Conservation (phyloP, 805 yeast genomes). For the Kregervanrija delftensis region DNA sequence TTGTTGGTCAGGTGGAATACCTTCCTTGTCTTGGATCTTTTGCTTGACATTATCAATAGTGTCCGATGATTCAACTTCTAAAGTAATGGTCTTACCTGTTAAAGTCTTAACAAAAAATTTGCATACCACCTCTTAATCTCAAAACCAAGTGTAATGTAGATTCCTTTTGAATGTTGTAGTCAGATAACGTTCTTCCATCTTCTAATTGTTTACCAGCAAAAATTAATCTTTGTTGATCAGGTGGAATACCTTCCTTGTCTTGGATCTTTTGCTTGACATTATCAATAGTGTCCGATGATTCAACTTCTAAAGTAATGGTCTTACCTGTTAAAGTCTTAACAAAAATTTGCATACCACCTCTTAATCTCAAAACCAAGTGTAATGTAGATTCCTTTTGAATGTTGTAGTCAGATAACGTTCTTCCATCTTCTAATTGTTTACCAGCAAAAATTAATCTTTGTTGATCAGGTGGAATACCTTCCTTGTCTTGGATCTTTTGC, state of each 20-base stretch:
- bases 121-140: slow-evolving; percentile 85
- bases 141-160: slow-evolving; percentile 70
- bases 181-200: slow-evolving; percentile 89
- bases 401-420: slow-evolving; percentile 86
- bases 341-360: slow-evolving; percentile 74
- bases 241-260: slow-evolving; percentile 39
- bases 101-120: slow-evolving; percentile 49
- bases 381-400: slow-evolving; percentile 48
- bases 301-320: no score
- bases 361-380: slow-evolving; percentile 77
- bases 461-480: no score
- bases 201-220: slow-evolving; percentile 43
- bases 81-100: slow-evolving; percentile 66
- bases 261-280: no score
- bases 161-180: slow-evolving; percentile 51
- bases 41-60: slow-evolving; percentile 95
- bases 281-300: no score
- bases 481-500: no score
- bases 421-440: slow-evolving; percentile 56
- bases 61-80: slow-evolving; percentile 97
- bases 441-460: slow-evolving; percentile 42
- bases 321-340: slow-evolving; percentile 42
- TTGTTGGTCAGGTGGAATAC: slow-evolving; percentile 96
- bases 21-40: slow-evolving; percentile 95
- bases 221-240: slow-evolving; percentile 39